Percentiles rank a stretch among this genome's conserved stretches.
These are phyloP conservation scores for Beta lomatogona DNA, from an alignment of 179 eudicot genomes.

Conservation along the genomic window DNA sequence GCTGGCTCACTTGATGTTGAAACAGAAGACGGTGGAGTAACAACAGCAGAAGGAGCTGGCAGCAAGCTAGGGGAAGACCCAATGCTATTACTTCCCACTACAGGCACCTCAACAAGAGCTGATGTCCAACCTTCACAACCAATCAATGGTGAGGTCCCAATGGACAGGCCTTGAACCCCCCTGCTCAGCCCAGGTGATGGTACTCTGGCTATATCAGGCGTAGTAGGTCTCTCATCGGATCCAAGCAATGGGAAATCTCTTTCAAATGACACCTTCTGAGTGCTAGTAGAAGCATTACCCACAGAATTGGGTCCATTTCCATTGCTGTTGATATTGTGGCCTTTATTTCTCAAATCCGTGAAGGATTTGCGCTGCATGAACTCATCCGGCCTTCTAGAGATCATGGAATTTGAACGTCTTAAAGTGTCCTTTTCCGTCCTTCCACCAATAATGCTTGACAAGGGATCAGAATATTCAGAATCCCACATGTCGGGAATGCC, in stretches of 20 bases:
- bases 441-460: constrained; percentile 39
- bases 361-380: constrained; percentile 39
- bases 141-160: constrained; percentile 44
- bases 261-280: constrained; percentile 62
- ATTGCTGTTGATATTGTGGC: constrained; percentile 32
- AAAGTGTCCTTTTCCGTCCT: constrained; percentile 57
- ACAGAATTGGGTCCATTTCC: constrained; percentile 38
- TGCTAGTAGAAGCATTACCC: constrained; percentile 30
- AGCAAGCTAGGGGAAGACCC: constrained; percentile 37
- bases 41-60: constrained; percentile 33
- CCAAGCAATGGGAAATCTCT: constrained; percentile 71
- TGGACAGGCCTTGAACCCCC: constrained; percentile 58
- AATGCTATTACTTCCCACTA: constrained; percentile 37
- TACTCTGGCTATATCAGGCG: constrained; percentile 54
- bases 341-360: constrained; percentile 39
- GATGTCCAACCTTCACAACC: constrained; percentile 78
- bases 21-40: constrained; percentile 13
- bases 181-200: constrained; percentile 67
- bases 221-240: constrained; percentile 54
- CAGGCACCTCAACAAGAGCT: constrained; percentile 80
- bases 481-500: constrained; percentile 45
- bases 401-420: constrained; percentile 72
- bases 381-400: constrained; percentile 56
- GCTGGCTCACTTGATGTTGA: constrained; percentile 35
- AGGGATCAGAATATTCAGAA: constrained; percentile 53